These are phyloP conservation scores for Sporothrix sp. DNA, from an alignment of 2,329 filamentous ascomycete species.

Conservation along the genomic window DNA sequence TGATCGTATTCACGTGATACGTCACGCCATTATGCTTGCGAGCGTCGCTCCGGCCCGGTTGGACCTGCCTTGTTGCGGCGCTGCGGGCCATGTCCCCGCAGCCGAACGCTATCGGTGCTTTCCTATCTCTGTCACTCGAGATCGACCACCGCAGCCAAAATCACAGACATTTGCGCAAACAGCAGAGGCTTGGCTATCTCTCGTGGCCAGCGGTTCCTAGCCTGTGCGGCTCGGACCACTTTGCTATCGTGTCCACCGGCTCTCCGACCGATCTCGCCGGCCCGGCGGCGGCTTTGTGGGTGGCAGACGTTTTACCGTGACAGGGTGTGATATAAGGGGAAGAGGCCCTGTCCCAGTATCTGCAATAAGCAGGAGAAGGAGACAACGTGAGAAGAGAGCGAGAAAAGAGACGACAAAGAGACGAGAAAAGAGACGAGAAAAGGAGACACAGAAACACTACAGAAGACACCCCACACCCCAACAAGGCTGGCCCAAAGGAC, in stretches of 20 bases:
- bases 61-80: not conserved
- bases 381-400: no score
- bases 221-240: not conserved
- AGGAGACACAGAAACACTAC: no score
- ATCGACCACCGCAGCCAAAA: not conserved
- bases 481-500: no score
- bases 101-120: constrained; percentile 2
- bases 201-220: not conserved
- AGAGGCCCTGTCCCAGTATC: not conserved
- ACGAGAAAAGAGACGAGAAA: not conserved
- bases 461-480: no score
- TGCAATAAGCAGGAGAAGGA: not conserved
- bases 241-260: not conserved
- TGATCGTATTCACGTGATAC: not conserved
- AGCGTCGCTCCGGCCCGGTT: not conserved
- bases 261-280: not conserved
- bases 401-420: no score
- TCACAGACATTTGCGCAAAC: not conserved
- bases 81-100: not conserved
- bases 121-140: not conserved
- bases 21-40: not conserved
- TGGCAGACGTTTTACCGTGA: not conserved
- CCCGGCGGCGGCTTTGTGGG: not conserved
- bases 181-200: constrained; percentile 2
- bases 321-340: not conserved